Base-by-base conservation (phyloP, 345 rosid genomes). In the Brassica incana region DNA sequence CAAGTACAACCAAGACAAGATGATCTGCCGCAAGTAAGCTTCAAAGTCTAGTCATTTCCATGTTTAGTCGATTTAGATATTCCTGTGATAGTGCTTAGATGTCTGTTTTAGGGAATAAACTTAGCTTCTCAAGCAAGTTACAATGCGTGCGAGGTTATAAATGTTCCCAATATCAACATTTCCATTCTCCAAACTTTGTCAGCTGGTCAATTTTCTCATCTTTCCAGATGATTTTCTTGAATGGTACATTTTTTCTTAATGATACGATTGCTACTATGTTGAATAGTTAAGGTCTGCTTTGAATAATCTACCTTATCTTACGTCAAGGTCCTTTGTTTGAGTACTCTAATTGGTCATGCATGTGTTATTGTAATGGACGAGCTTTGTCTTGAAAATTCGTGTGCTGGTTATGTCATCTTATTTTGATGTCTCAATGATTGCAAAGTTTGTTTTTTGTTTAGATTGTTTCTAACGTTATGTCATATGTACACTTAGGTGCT, bases 21-120 rank as follows among this genome's bases (percentile, higher is more conserved):
- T 84, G 89, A 91, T 93, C 75, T 93, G 98, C 89, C 89, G 98
- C 85, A 91, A 91, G 97, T 93, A 83, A 84, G 97, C 68, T 12
- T 7, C 43, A 2, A 3, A 8, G 10, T 10, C 27, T 74, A 12
- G 7, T 9, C 8, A 5, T 15, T 36, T 56, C 10, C 32, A 1
- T 40, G 29, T 73, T 59, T 16, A 0, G 23, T 56, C 29, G 16
- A 25, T 18, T 59, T 14, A 67, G 38, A 65, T 50, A 0, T 8
- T 23, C 0, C 0, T 2, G 3, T 50, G 35, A 0, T 58, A 59
- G 30, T 15, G 3, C 20, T 23, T 50, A 33, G 58, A 29, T 30
- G 8, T 56, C 8, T 35, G 2, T 43, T 43, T 43, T 1, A 68
- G 87, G 87, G 82, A 84, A 71, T 58, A 50, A 12, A 89, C 86